These are phyloP conservation scores for Aspergillus melleus DNA, from an alignment of 2,329 filamentous ascomycete genomes.

Conservation along the genomic window DNA sequence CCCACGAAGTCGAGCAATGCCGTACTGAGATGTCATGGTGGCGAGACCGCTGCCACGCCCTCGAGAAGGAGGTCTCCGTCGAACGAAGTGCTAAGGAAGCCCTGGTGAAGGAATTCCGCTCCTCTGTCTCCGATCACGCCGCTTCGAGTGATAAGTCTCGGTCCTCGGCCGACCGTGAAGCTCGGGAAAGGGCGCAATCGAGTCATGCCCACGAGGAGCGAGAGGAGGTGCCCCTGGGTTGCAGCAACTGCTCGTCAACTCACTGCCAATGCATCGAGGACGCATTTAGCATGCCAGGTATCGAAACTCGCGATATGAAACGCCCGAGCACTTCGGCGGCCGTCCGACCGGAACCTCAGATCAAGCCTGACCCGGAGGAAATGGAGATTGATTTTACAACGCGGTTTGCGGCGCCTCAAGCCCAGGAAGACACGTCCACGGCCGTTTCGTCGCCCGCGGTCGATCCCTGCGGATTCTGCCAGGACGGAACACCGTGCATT, in stretches of 20 bases:
- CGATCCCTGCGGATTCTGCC: slow-evolving; percentile 79
- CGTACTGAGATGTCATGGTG: slow-evolving; percentile 51
- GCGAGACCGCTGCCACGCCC: slow-evolving; percentile 56
- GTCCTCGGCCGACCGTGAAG: slow-evolving; percentile 2
- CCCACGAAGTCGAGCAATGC: slow-evolving; percentile 67
- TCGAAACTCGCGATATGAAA: slow-evolving; percentile 43
- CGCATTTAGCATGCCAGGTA: slow-evolving; percentile 49
- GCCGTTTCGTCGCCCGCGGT: slow-evolving; percentile 43
- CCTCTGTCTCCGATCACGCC: slow-evolving; percentile 28
- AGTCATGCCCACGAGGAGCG: slow-evolving; percentile 21
- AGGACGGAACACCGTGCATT: slow-evolving; percentile 77
- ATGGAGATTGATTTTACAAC: slow-evolving; percentile 75
- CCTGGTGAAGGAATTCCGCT: slow-evolving; percentile 42
- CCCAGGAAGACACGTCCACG: slow-evolving; percentile 22
- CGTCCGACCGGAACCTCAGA: slow-evolving; percentile 50
- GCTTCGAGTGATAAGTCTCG: slow-evolving; percentile 37
- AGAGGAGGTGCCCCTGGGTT: slow-evolving; percentile 54
- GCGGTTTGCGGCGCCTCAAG: slow-evolving; percentile 55
- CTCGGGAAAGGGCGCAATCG: slow-evolving; percentile 1
- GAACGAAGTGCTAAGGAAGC: slow-evolving; percentile 45
- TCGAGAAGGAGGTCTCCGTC: slow-evolving; percentile 62
- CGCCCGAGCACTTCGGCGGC: slow-evolving; percentile 51
- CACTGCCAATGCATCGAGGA: slow-evolving; percentile 64
- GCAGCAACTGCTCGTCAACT: slow-evolving; percentile 64
- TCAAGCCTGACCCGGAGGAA: slow-evolving; percentile 48